Conservation (phyloP, 208 protist genomes). For the Trypanosoma lewisi region DNA sequence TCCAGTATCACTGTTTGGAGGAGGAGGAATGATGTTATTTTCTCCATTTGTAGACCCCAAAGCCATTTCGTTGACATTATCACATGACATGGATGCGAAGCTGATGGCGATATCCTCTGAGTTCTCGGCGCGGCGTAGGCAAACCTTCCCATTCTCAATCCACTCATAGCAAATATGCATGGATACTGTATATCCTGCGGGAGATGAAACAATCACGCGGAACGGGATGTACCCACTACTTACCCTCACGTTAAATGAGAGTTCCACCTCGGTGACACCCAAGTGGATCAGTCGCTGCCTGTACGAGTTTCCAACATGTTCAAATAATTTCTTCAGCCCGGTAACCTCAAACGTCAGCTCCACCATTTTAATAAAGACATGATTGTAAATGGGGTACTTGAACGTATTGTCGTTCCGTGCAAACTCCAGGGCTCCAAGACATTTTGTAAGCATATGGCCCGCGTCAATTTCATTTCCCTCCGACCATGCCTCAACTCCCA, state of each 20-base stretch:
- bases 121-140: slow-evolving; percentile 64
- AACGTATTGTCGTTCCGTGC: slow-evolving; percentile 65
- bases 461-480: slow-evolving; percentile 71
- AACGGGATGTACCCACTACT: slow-evolving; percentile 67
- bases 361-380: slow-evolving; percentile 86
- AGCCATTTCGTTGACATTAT: slow-evolving; percentile 39
- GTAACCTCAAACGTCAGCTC: slow-evolving; percentile 76
- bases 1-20: background rate
- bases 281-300: slow-evolving; percentile 59
- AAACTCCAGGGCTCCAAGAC: slow-evolving; percentile 70
- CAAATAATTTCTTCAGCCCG: slow-evolving; percentile 44
- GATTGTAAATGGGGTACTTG: slow-evolving; percentile 69
- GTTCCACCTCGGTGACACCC: slow-evolving; percentile 77
- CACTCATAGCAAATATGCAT: slow-evolving; percentile 88
- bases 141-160: slow-evolving; percentile 47
- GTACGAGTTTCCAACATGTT: slow-evolving; percentile 53
- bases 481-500: slow-evolving; percentile 73
- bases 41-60: background rate
- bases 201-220: slow-evolving; percentile 81
- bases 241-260: slow-evolving; percentile 68
- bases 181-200: slow-evolving; percentile 64
- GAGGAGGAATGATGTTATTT: background rate
- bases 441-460: slow-evolving; percentile 78
- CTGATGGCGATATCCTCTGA: slow-evolving; percentile 60
- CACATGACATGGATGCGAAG: slow-evolving; percentile 21